Evolutionary conservation across 768 basidiomycete species (phyloP), one percentile per base, ranked within the genome.

Genomic region (Amanita molliuscula): DNA sequence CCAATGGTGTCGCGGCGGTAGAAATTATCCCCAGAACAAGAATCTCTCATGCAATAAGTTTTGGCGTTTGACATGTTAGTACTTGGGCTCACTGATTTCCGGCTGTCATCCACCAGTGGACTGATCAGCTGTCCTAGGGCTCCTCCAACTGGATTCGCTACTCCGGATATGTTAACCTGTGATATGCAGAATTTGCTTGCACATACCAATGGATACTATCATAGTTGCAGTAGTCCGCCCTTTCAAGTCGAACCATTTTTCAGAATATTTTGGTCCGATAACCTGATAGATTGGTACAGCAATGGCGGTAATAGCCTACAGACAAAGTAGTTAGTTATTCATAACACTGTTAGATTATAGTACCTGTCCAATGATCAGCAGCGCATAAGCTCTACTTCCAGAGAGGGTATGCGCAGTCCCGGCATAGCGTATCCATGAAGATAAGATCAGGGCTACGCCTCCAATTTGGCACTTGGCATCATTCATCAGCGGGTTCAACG

Each of bases 211-310:
- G 6, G 76, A 72, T 26, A 78, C 57, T 16, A 76, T 59, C 77
- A 78, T 80, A 1, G 76, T 92, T 10, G 86, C 86, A 0, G 88
- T 90, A 2, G 84, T 89, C 36, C 89, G 73, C 11, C 82, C 79
- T 52, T 76, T 69, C 42, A 89, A 65, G 53, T 84, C 79, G 58
- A 92, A 92, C 89, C 89, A 92, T 28, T 67, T 77, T 60, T 92
- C 85, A 0, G 88, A 89, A 63, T 84, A 92, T 47, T 77, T 81
- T 1, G 89, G 86, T 4, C 84, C 84, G 7, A 90, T 66, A 21
- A 91, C 76, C 64, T 88, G 87, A 62, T 79, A 90, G 11, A 82
- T 67, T 2, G 88, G 80, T 58, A 88, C 84, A 2, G 84, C 69
- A 41, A 87, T 62, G 1, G 77, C 77, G 6, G 77, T 71, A 35